Evolutionary conservation across 345 rosid species (phyloP), one percentile per base, ranked within the genome.

Genomic region (Populus deltoides): DNA sequence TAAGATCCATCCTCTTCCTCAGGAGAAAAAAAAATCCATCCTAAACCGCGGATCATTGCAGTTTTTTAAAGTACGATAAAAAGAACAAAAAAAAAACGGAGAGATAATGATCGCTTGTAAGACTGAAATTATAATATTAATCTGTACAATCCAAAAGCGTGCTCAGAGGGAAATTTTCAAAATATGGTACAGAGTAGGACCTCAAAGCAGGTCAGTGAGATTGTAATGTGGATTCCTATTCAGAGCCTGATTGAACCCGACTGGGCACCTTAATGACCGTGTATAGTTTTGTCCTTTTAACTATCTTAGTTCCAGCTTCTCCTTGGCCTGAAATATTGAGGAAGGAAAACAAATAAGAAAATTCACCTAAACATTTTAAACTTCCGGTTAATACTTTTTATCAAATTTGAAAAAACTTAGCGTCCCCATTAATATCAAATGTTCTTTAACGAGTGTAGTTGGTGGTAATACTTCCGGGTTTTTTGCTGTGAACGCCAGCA

Each of bases 401-500:
- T 66, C 36, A 75, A 69, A 75, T 85, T 78, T 77, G 70, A 87
- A 84, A 51, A 84, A 72, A 71, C 75, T 77, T 83, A 84, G 81
- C 72, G 73, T 82, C 85, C 86, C 80, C 72, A 78, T 70, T 86
- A 83, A 71, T 83, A 84, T 88, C 89, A 93, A 80, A 91, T 91
- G 86, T 88, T 90, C 90, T 91, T 96, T 87, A 87, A 86, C 89
- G 93, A 88, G 86, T 92, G 91, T 71, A 88, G 94, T 75, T 93
- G 93, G 84, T 90, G 92, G 88, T 85, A 84, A 88, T 92, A 91
- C 98, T 94, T 96, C 84, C 94, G 90, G 83, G 87, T 96, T 91
- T 96, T 96, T 91, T 93, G 98, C 79, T 83, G 97, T 9, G 92
- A 88, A 27, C 98, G 92, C 98, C 99, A 96, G 91, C 91, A 96